phyloP scores from a whole-genome alignment of 768 basidiomycete species.

The Lactarius vividus region DNA sequence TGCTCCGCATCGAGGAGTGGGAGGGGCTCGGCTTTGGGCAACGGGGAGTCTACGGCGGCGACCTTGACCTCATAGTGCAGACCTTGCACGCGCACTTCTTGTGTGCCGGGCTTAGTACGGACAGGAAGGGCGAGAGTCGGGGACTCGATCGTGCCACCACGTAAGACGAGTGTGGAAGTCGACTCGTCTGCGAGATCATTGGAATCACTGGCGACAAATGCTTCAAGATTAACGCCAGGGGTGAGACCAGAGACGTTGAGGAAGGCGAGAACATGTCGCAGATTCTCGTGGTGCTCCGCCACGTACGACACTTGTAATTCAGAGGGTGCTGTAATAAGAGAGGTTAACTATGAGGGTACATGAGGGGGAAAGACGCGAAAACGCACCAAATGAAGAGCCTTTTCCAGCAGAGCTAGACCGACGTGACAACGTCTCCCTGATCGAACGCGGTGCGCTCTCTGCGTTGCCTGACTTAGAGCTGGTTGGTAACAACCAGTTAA shows the following conservation, averaged over 20 bases:
- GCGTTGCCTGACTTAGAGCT: constrained; percentile 28
- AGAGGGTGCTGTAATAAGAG: constrained; percentile 3
- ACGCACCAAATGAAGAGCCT: constrained; percentile 31
- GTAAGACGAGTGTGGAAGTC: constrained; percentile 49
- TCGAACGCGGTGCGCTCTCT: constrained; percentile 25
- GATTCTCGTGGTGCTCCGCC: constrained; percentile 82
- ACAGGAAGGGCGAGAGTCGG: constrained; percentile 54
- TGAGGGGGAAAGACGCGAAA: constrained; percentile 10
- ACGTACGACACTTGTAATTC: constrained; percentile 48
- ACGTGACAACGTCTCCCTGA: constrained; percentile 26
- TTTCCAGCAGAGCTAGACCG: constrained; percentile 33
- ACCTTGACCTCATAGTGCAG: constrained; percentile 74
- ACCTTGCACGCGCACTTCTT: constrained; percentile 53
- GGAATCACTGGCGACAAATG: constrained; percentile 58
- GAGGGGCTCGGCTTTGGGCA: constrained; percentile 30
- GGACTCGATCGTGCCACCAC: constrained; percentile 56
- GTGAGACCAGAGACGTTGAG: constrained; percentile 53
- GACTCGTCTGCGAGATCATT: constrained; percentile 26
- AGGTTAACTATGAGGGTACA: neutral
- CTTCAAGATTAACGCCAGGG: constrained; percentile 54
- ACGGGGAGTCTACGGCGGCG: constrained; percentile 32
- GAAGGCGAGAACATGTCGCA: constrained; percentile 76
- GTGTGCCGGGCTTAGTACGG: constrained; percentile 56
- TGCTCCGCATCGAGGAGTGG: constrained; percentile 71
- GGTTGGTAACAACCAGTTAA: constrained; percentile 34